Evolutionary conservation across 768 basidiomycete species (phyloP).

Genomic region (Peribolospora baueri): DNA sequence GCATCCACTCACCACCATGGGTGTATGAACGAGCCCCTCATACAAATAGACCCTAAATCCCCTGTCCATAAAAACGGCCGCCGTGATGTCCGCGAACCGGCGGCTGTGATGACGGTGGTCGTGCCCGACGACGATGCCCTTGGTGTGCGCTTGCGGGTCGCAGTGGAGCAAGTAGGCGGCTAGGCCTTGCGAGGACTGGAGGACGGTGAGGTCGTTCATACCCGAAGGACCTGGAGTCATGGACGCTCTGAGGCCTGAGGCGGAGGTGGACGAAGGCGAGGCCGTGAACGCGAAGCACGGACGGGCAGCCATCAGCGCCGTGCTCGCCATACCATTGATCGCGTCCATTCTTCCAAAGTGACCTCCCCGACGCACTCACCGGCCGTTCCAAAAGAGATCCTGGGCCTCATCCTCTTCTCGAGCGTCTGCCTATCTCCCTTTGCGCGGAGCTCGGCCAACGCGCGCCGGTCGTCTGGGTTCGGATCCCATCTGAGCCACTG

Average conservation of each 20-base stretch:
- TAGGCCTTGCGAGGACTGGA: conserved; percentile 11
- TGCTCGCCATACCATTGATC: background rate
- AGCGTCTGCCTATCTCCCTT: too few relatives aligned
- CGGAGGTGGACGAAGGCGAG: background rate
- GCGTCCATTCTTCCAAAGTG: background rate
- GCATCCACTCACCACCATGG: conserved; percentile 9
- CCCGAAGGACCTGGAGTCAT: conserved; percentile 82
- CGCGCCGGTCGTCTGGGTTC: too few relatives aligned
- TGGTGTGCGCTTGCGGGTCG: conserved; percentile 29
- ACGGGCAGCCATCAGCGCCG: too few relatives aligned
- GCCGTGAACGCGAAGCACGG: too few relatives aligned
- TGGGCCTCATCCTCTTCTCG: conserved; percentile 14
- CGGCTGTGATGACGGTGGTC: conserved; percentile 65
- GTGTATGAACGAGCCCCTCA: conserved; percentile 46
- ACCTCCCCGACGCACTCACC: conserved; percentile 22
- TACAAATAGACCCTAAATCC: conserved; percentile 47
- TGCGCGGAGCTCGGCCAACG: too few relatives aligned
- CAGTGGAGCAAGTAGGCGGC: conserved; percentile 31
- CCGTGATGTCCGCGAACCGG: conserved; percentile 51
- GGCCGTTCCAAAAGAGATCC: conserved; percentile 73
- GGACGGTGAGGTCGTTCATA: conserved; percentile 52
- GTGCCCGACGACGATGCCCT: conserved; percentile 57
- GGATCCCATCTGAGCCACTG: too few relatives aligned
- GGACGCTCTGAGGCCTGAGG: conserved; percentile 40
- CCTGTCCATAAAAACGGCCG: conserved; percentile 38